Base-by-base conservation (phyloP, 2,329 filamentous ascomycete genomes). In the Bimuria novae-zelandiae region DNA sequence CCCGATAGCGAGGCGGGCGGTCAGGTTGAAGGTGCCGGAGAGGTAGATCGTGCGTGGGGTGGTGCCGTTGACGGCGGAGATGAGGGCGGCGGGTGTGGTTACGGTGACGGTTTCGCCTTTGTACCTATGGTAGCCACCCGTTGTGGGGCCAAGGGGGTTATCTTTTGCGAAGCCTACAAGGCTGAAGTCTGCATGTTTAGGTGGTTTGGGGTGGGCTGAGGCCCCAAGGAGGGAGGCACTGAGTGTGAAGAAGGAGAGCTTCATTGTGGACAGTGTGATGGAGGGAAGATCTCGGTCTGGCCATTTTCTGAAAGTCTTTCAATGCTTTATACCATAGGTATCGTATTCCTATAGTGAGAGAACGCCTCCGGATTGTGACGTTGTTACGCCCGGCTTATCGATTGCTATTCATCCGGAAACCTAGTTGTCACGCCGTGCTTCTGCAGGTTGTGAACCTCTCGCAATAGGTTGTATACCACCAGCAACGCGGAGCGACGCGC, bases 21-120 rank as follows among this genome's bases (percentile, higher is more conserved):
- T 69, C 0, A 80, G 68, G 17, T 69, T 72, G 65, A 80, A 75
- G 6, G 65, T 67, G 16, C 76, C 78, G 21, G 80, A 71, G 40
- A 46, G 33, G 53, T 77, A 75, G 27, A 83, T 73, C 30, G 75
- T 77, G 12, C 57, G 60, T 2, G 68, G 65, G 8, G 54, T 56
- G 32, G 57, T 57, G 19, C 59, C 65, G 30, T 57, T 61, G 43
- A 70, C 63, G 29, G 68, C 69, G 14, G 63, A 60, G 29, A 64
- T 44, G 25, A 72, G 66, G 11, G 62, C 61, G 7, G 55, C 54
- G n/a, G 63, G 54, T 10, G 64, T 67, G 14, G 60, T 55, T 12
- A 73, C 69, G 7, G 63, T 67, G 30, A 71, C 59, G 17, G 60
- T 70, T 23, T 63, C 56, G 37, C 67, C 66, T n/a, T n/a, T n/a